phyloP scores from a whole-genome alignment of 345 rosid species.

The Streptanthus diversifolius region DNA sequence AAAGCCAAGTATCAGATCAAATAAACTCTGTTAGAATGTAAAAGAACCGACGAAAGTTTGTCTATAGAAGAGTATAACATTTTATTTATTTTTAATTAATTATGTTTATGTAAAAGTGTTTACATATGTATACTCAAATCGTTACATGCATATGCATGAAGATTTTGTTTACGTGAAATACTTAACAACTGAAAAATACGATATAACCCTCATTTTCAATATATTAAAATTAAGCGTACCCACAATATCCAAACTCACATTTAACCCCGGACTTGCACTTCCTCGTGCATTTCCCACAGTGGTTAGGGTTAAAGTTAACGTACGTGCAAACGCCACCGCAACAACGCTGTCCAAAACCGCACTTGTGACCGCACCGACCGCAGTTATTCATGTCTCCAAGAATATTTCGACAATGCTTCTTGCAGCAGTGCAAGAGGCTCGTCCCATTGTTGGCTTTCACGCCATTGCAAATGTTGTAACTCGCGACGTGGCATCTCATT shows the following conservation, averaged over 20 bases:
- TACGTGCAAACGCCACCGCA: slow-evolving; percentile 50
- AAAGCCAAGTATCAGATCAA: neutral
- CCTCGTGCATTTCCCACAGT: slow-evolving; percentile 60
- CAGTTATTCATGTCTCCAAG: slow-evolving; percentile 62
- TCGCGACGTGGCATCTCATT: slow-evolving; percentile 31
- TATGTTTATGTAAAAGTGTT: slow-evolving; percentile 3
- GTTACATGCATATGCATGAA: slow-evolving; percentile 14
- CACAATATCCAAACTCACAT: slow-evolving; percentile 62
- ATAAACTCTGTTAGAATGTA: neutral
- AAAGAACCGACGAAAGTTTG: neutral
- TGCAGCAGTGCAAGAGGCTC: slow-evolving; percentile 58
- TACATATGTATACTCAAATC: slow-evolving; percentile 20
- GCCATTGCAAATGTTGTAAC: slow-evolving; percentile 50
- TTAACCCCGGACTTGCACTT: slow-evolving; percentile 42
- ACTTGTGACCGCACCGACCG: slow-evolving; percentile 53
- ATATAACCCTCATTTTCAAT: neutral
- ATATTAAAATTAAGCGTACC: slow-evolving; percentile 48
- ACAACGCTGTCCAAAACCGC: slow-evolving; percentile 52
- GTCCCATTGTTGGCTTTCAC: slow-evolving; percentile 60
- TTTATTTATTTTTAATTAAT: neutral
- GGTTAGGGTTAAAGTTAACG: slow-evolving; percentile 28
- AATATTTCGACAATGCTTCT: slow-evolving; percentile 61
- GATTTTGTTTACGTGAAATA: neutral
- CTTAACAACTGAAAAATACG: slow-evolving; percentile 5
- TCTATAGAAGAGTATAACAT: neutral